Evolutionary conservation across 2,329 filamentous ascomycete genomes (phyloP).

Genomic region (Arthroderma sp.): DNA sequence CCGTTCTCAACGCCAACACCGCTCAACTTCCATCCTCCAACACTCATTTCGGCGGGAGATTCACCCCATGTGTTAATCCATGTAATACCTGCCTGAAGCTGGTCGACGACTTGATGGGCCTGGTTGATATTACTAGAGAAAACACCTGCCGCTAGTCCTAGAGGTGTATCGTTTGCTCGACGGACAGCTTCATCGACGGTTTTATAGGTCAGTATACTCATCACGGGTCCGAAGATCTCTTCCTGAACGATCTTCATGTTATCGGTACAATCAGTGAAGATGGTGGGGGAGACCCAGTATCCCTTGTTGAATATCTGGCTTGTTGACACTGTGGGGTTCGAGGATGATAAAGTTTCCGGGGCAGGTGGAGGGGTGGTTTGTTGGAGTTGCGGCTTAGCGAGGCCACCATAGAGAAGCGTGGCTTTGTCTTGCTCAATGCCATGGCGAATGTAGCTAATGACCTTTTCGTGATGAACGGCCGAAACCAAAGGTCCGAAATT

Average conservation of each 20-base stretch:
- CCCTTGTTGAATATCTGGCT: slow-evolving; percentile 41
- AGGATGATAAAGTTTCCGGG: background rate
- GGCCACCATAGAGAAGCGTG: slow-evolving; percentile 59
- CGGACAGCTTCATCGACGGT: slow-evolving; percentile 54
- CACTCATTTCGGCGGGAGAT: slow-evolving; percentile 79
- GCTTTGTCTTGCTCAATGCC: slow-evolving; percentile 63
- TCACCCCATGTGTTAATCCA: slow-evolving; percentile 96
- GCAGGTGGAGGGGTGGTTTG: slow-evolving; percentile 34
- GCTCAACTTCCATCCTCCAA: slow-evolving; percentile 85
- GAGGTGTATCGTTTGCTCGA: slow-evolving; percentile 62
- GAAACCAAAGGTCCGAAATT: slow-evolving; percentile 81
- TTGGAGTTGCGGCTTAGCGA: slow-evolving; percentile 9
- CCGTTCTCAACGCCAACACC: slow-evolving; percentile 83
- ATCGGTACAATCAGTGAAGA: slow-evolving; percentile 79
- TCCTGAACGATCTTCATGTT: slow-evolving; percentile 66
- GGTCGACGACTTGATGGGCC: slow-evolving; percentile 58
- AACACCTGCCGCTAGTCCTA: slow-evolving; percentile 73
- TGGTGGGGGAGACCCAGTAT: slow-evolving; percentile 73
- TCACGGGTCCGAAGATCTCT: slow-evolving; percentile 82
- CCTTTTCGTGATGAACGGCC: slow-evolving; percentile 61
- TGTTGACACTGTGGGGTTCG: slow-evolving; percentile 26
- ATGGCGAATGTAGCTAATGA: slow-evolving; percentile 60
- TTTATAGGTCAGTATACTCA: slow-evolving; percentile 65
- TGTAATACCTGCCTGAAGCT: slow-evolving; percentile 71
- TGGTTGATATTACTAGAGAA: slow-evolving; percentile 63